phyloP scores from a whole-genome alignment of 345 rosid genomes.

The Eucalyptus paniculata region DNA sequence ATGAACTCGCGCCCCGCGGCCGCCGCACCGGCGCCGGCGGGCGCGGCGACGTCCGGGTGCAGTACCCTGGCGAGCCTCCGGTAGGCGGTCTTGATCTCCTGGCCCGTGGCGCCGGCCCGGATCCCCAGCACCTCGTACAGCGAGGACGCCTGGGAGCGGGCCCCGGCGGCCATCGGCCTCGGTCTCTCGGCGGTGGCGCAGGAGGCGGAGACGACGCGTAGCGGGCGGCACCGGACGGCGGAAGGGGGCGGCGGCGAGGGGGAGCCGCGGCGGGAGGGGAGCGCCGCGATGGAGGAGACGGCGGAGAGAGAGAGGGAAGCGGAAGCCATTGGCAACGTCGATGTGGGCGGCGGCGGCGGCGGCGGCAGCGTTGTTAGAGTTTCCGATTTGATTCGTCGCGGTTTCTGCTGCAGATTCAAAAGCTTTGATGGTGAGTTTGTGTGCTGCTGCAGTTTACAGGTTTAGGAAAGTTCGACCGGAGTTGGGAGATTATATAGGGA shows the following conservation, averaged over 20 bases:
- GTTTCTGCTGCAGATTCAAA: neutral
- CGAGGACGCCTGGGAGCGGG: conserved; percentile 4
- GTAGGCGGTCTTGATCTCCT: conserved; percentile 62
- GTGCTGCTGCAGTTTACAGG: neutral
- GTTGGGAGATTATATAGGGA: too few relatives aligned
- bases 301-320: conserved; percentile 4
- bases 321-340: neutral
- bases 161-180: neutral
- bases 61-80: conserved; percentile 41
- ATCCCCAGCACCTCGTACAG: conserved; percentile 56
- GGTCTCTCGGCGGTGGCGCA: conserved; percentile 29
- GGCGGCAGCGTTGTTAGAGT: too few relatives aligned
- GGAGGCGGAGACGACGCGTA: conserved; percentile 20
- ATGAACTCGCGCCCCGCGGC: conserved; percentile 32
- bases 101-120: conserved; percentile 32
- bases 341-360: neutral
- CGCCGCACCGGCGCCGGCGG: neutral
- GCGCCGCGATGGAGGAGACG: neutral
- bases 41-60: conserved; percentile 51
- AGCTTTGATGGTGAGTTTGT: neutral
- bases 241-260: neutral
- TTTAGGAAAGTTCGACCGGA: too few relatives aligned
- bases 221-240: conserved; percentile 13
- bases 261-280: neutral
- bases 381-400: neutral